phyloP scores from a whole-genome alignment of 768 basidiomycete species.

The Gelatoporia subvermispora region DNA sequence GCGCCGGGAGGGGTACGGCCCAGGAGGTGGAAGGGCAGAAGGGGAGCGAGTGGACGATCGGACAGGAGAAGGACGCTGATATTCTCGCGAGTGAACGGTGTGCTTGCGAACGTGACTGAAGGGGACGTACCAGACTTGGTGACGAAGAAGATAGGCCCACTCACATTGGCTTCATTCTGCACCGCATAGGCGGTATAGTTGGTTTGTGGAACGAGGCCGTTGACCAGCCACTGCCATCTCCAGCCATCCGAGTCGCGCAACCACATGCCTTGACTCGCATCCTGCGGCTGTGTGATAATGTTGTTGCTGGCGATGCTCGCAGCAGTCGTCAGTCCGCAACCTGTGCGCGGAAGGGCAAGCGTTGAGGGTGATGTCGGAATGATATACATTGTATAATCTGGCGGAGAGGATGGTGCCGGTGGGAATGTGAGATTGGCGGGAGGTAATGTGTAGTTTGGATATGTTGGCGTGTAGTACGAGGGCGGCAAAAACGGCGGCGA shows the following conservation, averaged over 20 bases:
- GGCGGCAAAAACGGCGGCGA: conserved; percentile 46
- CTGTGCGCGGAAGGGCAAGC: conserved; percentile 47
- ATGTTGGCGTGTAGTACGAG: conserved; percentile 36
- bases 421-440: conserved; percentile 47
- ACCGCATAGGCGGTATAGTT: conserved; percentile 79
- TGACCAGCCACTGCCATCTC: conserved; percentile 65
- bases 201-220: conserved; percentile 52
- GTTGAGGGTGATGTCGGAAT: conserved; percentile 40
- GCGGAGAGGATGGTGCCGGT: conserved; percentile 25
- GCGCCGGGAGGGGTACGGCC: conserved; percentile 59
- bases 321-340: conserved; percentile 48
- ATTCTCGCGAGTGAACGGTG: neutral
- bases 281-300: neutral
- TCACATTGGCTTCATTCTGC: conserved; percentile 50
- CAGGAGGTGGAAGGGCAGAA: conserved; percentile 73
- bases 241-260: conserved; percentile 53
- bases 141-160: conserved; percentile 62
- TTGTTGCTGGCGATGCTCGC: conserved; percentile 6
- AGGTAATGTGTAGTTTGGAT: conserved; percentile 75
- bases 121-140: conserved; percentile 65
- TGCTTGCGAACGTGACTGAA: neutral
- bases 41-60: conserved; percentile 63
- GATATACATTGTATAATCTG: conserved; percentile 50
- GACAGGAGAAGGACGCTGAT: conserved; percentile 62
- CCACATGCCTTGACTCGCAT: conserved; percentile 47